Conservation (phyloP, 148 eudicot genomes). For the Rhododendron henanense region DNA sequence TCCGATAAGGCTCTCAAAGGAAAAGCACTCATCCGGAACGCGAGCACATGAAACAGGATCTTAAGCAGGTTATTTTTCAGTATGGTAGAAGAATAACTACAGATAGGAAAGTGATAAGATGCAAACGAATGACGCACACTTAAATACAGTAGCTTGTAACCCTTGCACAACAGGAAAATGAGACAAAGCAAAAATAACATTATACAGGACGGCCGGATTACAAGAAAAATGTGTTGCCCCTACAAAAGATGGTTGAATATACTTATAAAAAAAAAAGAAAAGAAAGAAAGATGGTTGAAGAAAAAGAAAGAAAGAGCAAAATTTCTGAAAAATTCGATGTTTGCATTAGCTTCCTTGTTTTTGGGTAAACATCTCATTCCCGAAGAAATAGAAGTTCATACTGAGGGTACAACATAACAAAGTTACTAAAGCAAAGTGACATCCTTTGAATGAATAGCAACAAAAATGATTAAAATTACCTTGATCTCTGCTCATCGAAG, state of each 20-base stretch:
- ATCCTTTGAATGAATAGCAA: not conserved
- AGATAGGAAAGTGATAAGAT: not conserved
- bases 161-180: not conserved
- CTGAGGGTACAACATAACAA: not conserved
- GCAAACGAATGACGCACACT: not conserved
- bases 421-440: not conserved
- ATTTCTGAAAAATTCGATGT: not conserved
- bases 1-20: not conserved
- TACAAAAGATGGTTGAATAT: not conserved
- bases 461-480: conserved; percentile 34
- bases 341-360: not conserved
- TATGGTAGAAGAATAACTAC: not conserved
- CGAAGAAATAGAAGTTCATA: not conserved
- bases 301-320: not conserved
- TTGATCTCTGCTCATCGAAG: conserved; percentile 63
- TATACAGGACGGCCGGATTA: not conserved
- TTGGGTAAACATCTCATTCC: not conserved
- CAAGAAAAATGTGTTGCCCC: not conserved
- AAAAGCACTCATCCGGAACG: too few species aligned
- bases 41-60: not conserved
- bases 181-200: not conserved
- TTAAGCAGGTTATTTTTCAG: not conserved
- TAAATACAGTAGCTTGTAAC: not conserved
- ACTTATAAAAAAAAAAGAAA: not conserved
- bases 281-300: too few species aligned